phyloP scores from a whole-genome alignment of 2,329 filamentous ascomycete species.

The Macrophomina phaseolina region DNA sequence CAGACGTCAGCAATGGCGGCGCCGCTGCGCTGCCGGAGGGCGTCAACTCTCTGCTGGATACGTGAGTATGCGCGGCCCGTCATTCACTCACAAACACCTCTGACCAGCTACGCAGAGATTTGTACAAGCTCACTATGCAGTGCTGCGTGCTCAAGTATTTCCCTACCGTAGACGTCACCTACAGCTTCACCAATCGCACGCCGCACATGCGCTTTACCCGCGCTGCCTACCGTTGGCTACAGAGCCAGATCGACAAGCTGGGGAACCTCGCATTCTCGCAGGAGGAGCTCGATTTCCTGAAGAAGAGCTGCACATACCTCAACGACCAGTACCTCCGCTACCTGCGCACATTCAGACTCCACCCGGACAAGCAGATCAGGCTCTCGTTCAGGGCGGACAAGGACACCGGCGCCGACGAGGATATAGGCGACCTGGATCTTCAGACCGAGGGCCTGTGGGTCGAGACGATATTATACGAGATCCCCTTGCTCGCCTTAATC shows the following conservation, averaged over 20 bases:
- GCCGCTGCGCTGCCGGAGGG: conserved; percentile 42
- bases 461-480: conserved; percentile 97
- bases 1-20: neutral
- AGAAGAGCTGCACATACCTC: conserved; percentile 80
- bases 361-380: conserved; percentile 78
- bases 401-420: conserved; percentile 66
- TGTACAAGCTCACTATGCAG: conserved; percentile 99
- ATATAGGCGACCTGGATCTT: conserved; percentile 75
- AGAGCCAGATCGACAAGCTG: conserved; percentile 81
- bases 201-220: conserved; percentile 89
- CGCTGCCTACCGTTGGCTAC: conserved; percentile 82
- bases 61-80: conserved; percentile 32
- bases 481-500: conserved; percentile 87
- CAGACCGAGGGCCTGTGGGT: conserved; percentile 83
- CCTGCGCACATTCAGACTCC: conserved; percentile 79
- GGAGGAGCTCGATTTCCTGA: conserved; percentile 81
- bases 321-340: conserved; percentile 78
- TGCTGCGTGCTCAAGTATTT: conserved; percentile 87
- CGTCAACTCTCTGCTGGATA: conserved; percentile 55
- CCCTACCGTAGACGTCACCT: conserved; percentile 78
- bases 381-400: conserved; percentile 64
- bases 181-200: conserved; percentile 94
- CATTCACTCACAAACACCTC: neutral
- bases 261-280: conserved; percentile 78
- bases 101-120: conserved; percentile 58